Conservation (phyloP, 2,329 filamentous ascomycete species). For the Cryphonectria carpinicola region DNA sequence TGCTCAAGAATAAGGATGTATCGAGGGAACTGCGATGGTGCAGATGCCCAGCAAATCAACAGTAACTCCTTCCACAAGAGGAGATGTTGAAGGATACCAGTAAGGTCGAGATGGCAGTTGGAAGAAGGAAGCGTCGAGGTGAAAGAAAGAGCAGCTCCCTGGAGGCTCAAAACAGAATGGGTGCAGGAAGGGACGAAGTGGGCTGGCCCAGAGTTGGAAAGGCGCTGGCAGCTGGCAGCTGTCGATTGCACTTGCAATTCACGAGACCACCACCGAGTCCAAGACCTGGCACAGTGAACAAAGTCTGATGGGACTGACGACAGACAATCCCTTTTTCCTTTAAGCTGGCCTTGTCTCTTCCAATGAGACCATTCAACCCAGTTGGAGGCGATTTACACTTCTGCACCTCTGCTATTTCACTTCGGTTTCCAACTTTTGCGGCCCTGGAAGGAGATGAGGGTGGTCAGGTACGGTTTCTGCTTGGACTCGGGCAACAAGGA, state of each 20-base stretch:
- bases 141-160: slow-evolving; percentile 29
- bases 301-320: neutral
- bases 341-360: neutral
- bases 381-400: neutral
- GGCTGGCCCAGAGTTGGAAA: neutral
- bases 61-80: slow-evolving; percentile 2
- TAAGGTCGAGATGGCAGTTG: neutral
- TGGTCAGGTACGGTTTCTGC: neutral
- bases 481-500: neutral
- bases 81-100: slow-evolving; percentile 1
- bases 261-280: neutral
- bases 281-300: neutral
- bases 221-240: neutral
- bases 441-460: neutral
- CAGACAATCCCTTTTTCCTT: neutral
- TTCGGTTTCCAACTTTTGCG: neutral
- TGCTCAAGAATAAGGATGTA: slow-evolving; percentile 10
- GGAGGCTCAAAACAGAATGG: neutral
- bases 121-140: slow-evolving; percentile 18
- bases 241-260: neutral
- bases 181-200: slow-evolving; percentile 14
- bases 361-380: neutral
- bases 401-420: neutral
- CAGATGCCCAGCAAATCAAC: slow-evolving; percentile 1
- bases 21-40: slow-evolving; percentile 21